Evolutionary conservation across 306 rosid species (phyloP), one percentile per base, ranked within the genome.

Genomic region (Vigna angularis): DNA sequence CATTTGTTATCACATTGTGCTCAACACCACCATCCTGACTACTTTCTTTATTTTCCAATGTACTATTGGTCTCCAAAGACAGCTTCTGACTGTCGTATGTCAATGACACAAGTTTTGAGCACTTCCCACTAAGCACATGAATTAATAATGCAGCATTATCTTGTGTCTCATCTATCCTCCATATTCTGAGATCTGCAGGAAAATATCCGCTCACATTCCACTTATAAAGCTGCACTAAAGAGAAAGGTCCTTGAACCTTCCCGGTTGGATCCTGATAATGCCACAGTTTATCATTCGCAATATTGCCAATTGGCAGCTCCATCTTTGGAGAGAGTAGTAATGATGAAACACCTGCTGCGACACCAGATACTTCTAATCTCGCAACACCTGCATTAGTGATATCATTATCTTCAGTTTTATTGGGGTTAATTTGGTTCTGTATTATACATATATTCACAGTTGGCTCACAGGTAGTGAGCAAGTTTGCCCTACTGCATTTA

Each of bases 261-360:
- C 96, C 98, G 57, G 87, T 48, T 17, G 94, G 94, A 79, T 94
- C 98, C 74, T 61, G 91, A 79, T 94, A 94, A 83, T 85, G 89
- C 98, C 98, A 94, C 17, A 81, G 69, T 78, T 67, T 84, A 47
- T 85, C 87, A 36, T 80, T 57, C 66, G 76, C 79, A 76, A 77
- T 74, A 76, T 82, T 77, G 61, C 83, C 75, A 36, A 74, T 61
- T 62, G 84, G 75, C 56, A 82, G 83, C 65, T 85, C 82, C 67
- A 44, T 68, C 84, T 81, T 85, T 51, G 83, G 40, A 67, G 88
- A 81, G n/a, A 67, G 79, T 63, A 72, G 75, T 28, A 80, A 65
- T 24, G 83, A 57, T 7, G 79, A 84, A 71, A 36, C 74, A 79
- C 88, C 88, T 9, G 75, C 74, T 11, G 84, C 74, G 59, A 47